Conservation (phyloP, 2,329 filamentous ascomycete genomes). For the Fusarium subtropicale region DNA sequence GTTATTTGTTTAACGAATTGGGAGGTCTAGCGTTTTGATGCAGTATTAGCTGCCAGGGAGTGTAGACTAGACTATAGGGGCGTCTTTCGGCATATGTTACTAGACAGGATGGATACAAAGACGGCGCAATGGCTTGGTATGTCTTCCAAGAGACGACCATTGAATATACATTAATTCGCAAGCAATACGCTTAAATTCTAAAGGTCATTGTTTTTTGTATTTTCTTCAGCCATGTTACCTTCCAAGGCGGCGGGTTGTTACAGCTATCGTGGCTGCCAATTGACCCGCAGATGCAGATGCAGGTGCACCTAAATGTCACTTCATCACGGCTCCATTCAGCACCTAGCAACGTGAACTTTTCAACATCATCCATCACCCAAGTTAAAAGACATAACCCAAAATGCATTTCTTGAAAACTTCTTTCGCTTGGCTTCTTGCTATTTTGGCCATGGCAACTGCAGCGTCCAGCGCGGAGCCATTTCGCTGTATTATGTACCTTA, state of each 20-base stretch:
- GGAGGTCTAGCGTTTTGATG: background rate
- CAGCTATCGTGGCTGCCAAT: background rate
- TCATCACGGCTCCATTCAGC: background rate
- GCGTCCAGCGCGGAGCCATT: conserved; percentile 15
- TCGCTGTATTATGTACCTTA: conserved; percentile 62
- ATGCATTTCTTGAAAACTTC: background rate
- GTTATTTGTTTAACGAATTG: background rate
- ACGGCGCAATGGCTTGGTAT: conserved; percentile 13
- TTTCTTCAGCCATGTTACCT: background rate
- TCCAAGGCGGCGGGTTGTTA: background rate
- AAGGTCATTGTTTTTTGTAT: no score
- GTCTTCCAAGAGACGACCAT: background rate
- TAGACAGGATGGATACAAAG: conserved; percentile 27
- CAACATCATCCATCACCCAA: background rate
- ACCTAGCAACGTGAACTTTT: background rate
- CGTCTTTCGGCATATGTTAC: conserved; percentile 10
- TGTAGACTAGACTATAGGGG: background rate
- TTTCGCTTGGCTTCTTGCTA: conserved; percentile 1
- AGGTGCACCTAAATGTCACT: background rate
- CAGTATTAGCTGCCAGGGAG: conserved; percentile 21
- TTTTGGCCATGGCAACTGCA: background rate
- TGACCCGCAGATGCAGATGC: conserved; percentile 13
- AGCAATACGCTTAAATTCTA: background rate
- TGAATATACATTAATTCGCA: background rate
- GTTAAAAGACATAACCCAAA: background rate